phyloP scores from a whole-genome alignment of 495 filamentous ascomycete genomes.

The Parathielavia hyrcaniae region DNA sequence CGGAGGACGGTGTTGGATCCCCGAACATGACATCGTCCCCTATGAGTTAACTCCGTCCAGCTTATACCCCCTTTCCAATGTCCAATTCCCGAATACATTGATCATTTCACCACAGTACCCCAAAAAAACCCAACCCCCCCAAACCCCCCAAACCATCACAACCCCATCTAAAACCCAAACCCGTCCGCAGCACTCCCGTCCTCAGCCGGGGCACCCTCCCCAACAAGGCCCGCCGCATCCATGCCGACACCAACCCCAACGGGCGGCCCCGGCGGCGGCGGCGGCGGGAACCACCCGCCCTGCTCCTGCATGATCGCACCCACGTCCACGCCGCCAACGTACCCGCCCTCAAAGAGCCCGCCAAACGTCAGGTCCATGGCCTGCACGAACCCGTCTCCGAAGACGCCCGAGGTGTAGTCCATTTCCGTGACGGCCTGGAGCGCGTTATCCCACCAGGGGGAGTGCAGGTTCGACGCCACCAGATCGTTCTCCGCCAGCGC shows the following conservation, averaged over 20 bases:
- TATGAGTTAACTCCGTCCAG: too few species aligned
- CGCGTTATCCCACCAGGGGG: slow-evolving; percentile 32
- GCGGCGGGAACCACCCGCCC: slow-evolving; percentile 1
- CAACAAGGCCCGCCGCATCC: neutral
- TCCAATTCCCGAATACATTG: too few species aligned
- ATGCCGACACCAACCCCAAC: neutral
- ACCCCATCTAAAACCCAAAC: neutral
- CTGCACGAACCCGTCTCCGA: slow-evolving; percentile 45
- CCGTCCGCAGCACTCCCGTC: neutral
- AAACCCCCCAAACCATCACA: neutral
- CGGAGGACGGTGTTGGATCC: too few species aligned
- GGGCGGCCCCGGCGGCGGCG: too few species aligned
- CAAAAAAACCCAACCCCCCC: too few species aligned
- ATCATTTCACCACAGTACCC: too few species aligned
- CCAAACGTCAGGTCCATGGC: slow-evolving; percentile 49
- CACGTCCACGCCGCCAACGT: slow-evolving; percentile 28
- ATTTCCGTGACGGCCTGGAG: slow-evolving; percentile 31
- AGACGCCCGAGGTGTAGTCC: slow-evolving; percentile 36
- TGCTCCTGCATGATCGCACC: slow-evolving; percentile 16
- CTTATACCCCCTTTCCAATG: too few species aligned
- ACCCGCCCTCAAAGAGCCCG: slow-evolving; percentile 29
- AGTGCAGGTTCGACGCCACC: slow-evolving; percentile 7
- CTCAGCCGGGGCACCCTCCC: neutral
- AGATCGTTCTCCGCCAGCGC: neutral
- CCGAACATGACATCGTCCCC: too few species aligned